Conservation (phyloP, 2,329 filamentous ascomycete genomes). For the Phialocephala sp. region DNA sequence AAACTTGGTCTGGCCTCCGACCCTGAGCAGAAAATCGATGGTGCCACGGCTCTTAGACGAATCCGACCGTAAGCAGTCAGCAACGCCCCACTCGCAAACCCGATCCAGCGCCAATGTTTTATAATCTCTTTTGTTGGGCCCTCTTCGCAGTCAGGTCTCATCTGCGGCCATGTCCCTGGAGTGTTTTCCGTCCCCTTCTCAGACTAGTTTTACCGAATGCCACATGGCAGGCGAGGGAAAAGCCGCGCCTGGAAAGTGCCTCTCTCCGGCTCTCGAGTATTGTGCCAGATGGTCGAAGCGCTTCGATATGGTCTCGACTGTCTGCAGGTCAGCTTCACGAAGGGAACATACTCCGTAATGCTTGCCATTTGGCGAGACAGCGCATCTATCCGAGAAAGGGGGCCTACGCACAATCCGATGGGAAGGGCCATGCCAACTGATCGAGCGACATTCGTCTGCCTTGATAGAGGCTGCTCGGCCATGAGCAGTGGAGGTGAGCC, state of each 20-base stretch:
- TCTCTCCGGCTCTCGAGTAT: background rate
- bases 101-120: background rate
- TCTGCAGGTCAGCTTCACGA: conserved; percentile 1
- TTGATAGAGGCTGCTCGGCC: too few species aligned
- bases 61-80: background rate
- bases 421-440: background rate
- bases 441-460: background rate
- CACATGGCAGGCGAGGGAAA: background rate
- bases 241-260: conserved; percentile 1
- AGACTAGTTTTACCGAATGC: conserved; percentile 9
- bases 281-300: background rate
- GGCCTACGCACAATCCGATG: background rate
- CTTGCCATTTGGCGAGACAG: background rate
- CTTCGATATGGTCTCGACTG: background rate
- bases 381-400: conserved; percentile 2
- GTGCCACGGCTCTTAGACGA: background rate
- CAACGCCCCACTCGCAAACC: conserved; percentile 6
- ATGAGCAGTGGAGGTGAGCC: background rate
- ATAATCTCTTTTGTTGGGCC: conserved; percentile 1
- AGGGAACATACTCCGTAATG: background rate
- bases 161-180: background rate
- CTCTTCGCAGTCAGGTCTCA: background rate
- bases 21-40: conserved; percentile 6
- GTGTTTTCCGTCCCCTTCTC: conserved; percentile 5
- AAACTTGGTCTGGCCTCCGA: conserved; percentile 3